A percentile compares a stretch with the other conserved stretches of the same genome.
These are phyloP conservation scores for Hygrocybe punicea DNA, from an alignment of 768 basidiomycete species.

Conservation along the genomic window DNA sequence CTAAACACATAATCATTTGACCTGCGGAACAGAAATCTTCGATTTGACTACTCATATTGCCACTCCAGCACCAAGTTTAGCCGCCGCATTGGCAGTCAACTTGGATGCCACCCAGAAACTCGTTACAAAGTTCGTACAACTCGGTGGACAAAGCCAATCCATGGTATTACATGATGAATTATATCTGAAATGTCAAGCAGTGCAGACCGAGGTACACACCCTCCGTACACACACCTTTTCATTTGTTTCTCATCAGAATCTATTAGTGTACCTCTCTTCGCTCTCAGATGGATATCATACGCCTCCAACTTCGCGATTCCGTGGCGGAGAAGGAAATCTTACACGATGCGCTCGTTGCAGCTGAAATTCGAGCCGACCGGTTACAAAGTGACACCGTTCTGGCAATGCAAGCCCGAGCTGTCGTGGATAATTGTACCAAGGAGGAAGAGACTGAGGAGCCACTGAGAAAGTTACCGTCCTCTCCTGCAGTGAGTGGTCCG, in stretches of 20 bases:
- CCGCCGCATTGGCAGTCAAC: constrained; percentile 50
- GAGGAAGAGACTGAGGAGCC: constrained; percentile 47
- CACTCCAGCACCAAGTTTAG: constrained; percentile 36
- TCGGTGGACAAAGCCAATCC: constrained; percentile 36
- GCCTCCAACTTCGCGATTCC: constrained; percentile 47
- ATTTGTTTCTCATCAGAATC: neutral
- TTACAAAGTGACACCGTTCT: constrained; percentile 52
- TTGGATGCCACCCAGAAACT: constrained; percentile 57
- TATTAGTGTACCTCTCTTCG: constrained; percentile 54
- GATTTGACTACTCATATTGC: constrained; percentile 44
- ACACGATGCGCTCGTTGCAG: constrained; percentile 48
- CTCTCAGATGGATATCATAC: constrained; percentile 54
- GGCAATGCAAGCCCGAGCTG: constrained; percentile 42
- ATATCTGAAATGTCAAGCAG: constrained; percentile 48
- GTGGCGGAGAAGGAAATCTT: constrained; percentile 48
- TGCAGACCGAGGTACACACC: constrained; percentile 52
- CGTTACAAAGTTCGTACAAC: constrained; percentile 53
- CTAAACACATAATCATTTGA: constrained; percentile 3
- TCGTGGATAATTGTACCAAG: constrained; percentile 24
- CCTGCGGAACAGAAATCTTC: constrained; percentile 40
- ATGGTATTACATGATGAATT: constrained; percentile 37
- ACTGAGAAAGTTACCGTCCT: constrained; percentile 51
- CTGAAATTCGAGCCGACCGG: constrained; percentile 64
- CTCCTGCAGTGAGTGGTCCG: constrained; percentile 72
- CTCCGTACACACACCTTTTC: neutral